These are phyloP conservation scores for Helicocarpus griseus DNA, from an alignment of 2,329 filamentous ascomycete species.

Conservation along the genomic window DNA sequence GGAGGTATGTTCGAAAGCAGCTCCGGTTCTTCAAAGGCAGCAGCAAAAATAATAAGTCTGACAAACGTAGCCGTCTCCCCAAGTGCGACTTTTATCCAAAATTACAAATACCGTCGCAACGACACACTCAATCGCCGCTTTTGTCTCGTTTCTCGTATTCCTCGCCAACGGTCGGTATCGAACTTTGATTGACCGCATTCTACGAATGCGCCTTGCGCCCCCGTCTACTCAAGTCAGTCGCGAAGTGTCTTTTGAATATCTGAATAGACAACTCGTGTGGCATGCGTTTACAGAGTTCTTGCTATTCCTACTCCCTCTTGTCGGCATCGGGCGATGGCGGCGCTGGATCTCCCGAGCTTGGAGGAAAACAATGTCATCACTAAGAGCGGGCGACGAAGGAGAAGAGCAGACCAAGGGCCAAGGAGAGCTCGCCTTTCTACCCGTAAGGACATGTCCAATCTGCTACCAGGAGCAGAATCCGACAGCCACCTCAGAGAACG, in stretches of 20 bases:
- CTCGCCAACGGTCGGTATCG: constrained; percentile 83
- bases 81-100: constrained; percentile 50
- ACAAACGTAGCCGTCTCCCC: constrained; percentile 33
- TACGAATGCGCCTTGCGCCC: constrained; percentile 76
- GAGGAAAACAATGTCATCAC: constrained; percentile 64
- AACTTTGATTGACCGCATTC: constrained; percentile 74
- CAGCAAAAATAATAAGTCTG: constrained; percentile 13
- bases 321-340: constrained; percentile 87
- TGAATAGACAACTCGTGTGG: constrained; percentile 97
- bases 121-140: constrained; percentile 69
- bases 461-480: constrained; percentile 92
- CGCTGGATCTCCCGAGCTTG: constrained; percentile 81
- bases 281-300: constrained; percentile 99
- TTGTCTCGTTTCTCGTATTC: constrained; percentile 82
- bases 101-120: constrained; percentile 62
- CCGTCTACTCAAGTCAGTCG: constrained; percentile 76
- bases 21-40: not conserved
- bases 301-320: constrained; percentile 92
- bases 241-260: constrained; percentile 93
- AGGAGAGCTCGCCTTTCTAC: constrained; percentile 75
- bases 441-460: constrained; percentile 89
- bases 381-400: constrained; percentile 42
- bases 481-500: constrained; percentile 58
- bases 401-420: constrained; percentile 43
- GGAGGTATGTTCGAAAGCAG: constrained; percentile 26